Evolutionary conservation across 306 rosid species (phyloP).

Genomic region (Glycine soja): DNA sequence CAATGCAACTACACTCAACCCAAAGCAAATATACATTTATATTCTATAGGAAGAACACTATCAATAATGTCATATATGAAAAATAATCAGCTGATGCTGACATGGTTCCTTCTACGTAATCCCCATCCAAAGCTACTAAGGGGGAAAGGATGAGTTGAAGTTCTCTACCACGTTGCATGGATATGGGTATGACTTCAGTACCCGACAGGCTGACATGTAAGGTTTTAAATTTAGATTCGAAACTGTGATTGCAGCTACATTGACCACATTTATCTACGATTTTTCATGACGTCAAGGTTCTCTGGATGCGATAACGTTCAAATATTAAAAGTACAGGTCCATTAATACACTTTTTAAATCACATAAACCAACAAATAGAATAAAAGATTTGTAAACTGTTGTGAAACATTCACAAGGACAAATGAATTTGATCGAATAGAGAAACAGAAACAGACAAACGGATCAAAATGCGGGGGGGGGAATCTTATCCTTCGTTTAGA

Average conservation of each 20-base stretch:
- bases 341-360: background rate
- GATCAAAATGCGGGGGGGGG: no score
- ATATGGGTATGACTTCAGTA: background rate
- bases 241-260: background rate
- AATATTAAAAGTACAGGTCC: background rate
- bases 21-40: slow-evolving; percentile 26
- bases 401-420: background rate
- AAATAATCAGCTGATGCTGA: slow-evolving; percentile 1
- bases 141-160: background rate
- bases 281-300: background rate
- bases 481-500: background rate
- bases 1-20: background rate
- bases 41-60: slow-evolving; percentile 14
- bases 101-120: slow-evolving; percentile 15
- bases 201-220: background rate
- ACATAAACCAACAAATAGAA: background rate
- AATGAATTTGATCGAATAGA: background rate
- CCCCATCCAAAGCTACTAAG: slow-evolving; percentile 16
- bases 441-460: background rate
- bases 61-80: slow-evolving; percentile 9
- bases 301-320: background rate
- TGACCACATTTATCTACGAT: no score
- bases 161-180: background rate
- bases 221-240: background rate
- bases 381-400: background rate